These are phyloP conservation scores for Tylopilus microsporus DNA, from an alignment of 1,284 basidiomycete genomes.

Conservation along the genomic window DNA sequence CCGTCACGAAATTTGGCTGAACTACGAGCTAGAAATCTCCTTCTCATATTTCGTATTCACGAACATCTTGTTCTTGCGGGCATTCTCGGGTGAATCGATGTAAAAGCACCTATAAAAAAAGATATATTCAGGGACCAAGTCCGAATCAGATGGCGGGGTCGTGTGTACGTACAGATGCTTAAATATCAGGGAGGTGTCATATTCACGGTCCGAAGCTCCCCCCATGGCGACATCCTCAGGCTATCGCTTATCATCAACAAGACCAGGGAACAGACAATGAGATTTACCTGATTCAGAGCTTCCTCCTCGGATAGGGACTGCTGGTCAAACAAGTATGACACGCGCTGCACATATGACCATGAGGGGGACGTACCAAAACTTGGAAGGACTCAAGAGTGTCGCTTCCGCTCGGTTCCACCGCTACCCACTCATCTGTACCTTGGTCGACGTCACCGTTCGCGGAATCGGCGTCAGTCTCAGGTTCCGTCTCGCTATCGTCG, in stretches of 20 bases:
- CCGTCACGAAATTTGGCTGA: not conserved
- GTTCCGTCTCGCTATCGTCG: slow-evolving; percentile 38
- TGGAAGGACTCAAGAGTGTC: slow-evolving; percentile 24
- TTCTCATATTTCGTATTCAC: slow-evolving; percentile 53
- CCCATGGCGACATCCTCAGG: slow-evolving; percentile 55
- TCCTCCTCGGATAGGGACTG: slow-evolving; percentile 19
- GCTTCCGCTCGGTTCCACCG: slow-evolving; percentile 19
- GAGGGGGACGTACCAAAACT: slow-evolving; percentile 19
- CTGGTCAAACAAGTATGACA: not conserved
- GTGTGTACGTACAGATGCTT: slow-evolving; percentile 61
- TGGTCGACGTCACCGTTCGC: slow-evolving; percentile 55
- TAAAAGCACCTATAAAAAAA: slow-evolving; percentile 67
- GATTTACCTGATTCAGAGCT: slow-evolving; percentile 11
- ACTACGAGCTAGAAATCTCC: slow-evolving; percentile 50
- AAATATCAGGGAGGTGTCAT: slow-evolving; percentile 74
- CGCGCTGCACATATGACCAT: not conserved
- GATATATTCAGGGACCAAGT: not conserved
- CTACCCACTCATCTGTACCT: slow-evolving; percentile 31
- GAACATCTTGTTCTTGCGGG: slow-evolving; percentile 56
- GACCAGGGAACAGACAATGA: not conserved
- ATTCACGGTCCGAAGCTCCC: slow-evolving; percentile 64
- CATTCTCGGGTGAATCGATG: slow-evolving; percentile 76
- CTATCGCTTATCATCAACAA: slow-evolving; percentile 15
- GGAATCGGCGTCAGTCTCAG: slow-evolving; percentile 66
- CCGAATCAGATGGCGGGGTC: not conserved